Conservation (phyloP, 305 asterid species). For the Solanum hybrid region DNA sequence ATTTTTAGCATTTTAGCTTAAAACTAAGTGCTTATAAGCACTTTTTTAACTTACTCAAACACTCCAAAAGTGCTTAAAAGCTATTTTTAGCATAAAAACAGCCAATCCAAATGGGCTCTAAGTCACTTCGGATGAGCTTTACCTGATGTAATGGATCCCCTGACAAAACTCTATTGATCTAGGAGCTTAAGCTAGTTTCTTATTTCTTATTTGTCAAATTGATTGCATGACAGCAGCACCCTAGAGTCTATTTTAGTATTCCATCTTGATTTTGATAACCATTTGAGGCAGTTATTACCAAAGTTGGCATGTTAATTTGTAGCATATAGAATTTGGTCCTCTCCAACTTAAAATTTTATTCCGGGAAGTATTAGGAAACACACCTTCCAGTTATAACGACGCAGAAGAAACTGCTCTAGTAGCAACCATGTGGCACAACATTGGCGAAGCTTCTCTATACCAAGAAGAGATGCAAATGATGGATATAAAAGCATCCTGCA, state of each 20-base stretch:
- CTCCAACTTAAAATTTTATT: constrained; percentile 5
- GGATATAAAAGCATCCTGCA: constrained; percentile 85
- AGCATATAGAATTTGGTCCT: constrained; percentile 2
- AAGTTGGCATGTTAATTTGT: background rate
- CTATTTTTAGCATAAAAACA: background rate
- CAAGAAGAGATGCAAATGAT: constrained; percentile 84
- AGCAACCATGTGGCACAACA: constrained; percentile 93
- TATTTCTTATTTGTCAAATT: background rate
- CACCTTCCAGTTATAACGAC: constrained; percentile 89
- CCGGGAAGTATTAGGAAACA: constrained; percentile 11
- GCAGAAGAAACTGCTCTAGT: constrained; percentile 87
- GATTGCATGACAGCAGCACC: background rate
- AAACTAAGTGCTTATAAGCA: background rate
- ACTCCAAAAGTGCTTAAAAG: background rate
- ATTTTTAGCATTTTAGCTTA: background rate
- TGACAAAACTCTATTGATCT: background rate
- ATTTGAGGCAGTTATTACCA: background rate
- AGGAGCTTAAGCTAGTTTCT: background rate
- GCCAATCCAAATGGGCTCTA: background rate
- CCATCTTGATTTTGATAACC: constrained; percentile 4
- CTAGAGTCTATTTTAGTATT: background rate
- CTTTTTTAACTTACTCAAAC: background rate
- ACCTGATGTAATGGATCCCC: background rate
- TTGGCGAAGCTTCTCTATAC: constrained; percentile 95
- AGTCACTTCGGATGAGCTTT: background rate